phyloP scores from a whole-genome alignment of 371 early-diverging fungal genomes.

The Zopfochytrium polystomum region DNA sequence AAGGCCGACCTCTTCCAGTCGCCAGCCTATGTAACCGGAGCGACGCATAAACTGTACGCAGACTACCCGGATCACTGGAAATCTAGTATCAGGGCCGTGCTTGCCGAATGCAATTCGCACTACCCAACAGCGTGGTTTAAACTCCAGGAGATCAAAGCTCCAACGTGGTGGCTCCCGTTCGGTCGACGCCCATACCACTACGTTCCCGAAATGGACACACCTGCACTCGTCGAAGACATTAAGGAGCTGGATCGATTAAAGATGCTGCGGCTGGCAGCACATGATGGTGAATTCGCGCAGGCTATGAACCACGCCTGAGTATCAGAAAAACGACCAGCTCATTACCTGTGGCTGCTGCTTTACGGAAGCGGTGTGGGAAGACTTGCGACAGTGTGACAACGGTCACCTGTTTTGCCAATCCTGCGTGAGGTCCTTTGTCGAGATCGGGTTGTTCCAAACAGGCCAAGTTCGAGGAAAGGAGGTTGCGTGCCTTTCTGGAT shows the following conservation, averaged over 20 bases:
- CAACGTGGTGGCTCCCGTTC: neutral
- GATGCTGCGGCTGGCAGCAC: too few relatives aligned
- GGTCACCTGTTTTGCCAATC: conserved; percentile 12
- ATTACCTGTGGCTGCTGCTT: neutral
- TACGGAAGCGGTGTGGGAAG: conserved; percentile 9
- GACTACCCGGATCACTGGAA: too few relatives aligned
- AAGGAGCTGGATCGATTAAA: neutral
- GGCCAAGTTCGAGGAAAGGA: conserved; percentile 51
- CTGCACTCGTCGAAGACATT: neutral
- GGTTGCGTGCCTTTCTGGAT: conserved; percentile 45
- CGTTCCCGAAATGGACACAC: neutral
- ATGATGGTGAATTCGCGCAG: too few relatives aligned
- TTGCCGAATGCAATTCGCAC: too few relatives aligned
- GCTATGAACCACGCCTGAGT: too few relatives aligned
- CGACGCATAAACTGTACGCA: too few relatives aligned
- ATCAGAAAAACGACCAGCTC: too few relatives aligned
- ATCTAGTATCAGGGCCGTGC: too few relatives aligned
- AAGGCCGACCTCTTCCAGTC: too few relatives aligned
- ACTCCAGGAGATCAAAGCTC: neutral
- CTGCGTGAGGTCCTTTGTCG: conserved; percentile 54
- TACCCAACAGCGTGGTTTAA: too few relatives aligned
- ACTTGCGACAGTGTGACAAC: conserved; percentile 1
- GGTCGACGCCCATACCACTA: neutral
- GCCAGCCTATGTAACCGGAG: too few relatives aligned
- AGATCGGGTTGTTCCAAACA: conserved; percentile 59